phyloP scores from a whole-genome alignment of 352 stramenopile genomes.

The Phytopythium sindhum region DNA sequence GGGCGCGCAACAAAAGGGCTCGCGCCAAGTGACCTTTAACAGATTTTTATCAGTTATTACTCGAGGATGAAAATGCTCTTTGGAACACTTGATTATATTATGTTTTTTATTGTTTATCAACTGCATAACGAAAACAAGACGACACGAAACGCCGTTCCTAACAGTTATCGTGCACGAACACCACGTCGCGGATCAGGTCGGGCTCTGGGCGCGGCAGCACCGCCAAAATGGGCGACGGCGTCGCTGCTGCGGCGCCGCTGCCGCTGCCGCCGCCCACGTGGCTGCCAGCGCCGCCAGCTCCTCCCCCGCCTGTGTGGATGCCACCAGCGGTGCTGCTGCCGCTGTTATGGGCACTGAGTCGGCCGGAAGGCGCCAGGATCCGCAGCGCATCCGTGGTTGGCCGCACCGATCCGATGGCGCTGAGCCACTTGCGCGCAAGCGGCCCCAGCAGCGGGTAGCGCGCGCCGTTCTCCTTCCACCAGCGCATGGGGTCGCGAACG shows the following conservation, averaged over 20 bases:
- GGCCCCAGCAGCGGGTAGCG: conserved; percentile 35
- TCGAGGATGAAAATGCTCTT: too few species aligned
- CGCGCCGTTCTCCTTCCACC: conserved; percentile 37
- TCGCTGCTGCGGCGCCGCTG: conserved; percentile 9
- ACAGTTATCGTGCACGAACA: conserved; percentile 51
- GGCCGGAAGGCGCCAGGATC: conserved; percentile 9
- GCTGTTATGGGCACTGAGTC: neutral
- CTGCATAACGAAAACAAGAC: neutral
- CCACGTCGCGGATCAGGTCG: conserved; percentile 42
- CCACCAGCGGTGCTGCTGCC: conserved; percentile 1
- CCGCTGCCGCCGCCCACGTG: conserved; percentile 6
- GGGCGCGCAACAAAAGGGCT: neutral
- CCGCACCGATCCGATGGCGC: conserved; percentile 35
- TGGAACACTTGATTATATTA: too few species aligned
- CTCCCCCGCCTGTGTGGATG: neutral
- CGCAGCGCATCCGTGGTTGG: conserved; percentile 16
- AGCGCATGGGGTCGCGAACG: conserved; percentile 40
- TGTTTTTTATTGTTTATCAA: too few species aligned
- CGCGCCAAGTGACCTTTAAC: too few species aligned
- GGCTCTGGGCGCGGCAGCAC: conserved; percentile 27
- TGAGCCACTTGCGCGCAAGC: conserved; percentile 45
- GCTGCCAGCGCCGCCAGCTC: neutral
- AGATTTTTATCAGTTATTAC: too few species aligned
- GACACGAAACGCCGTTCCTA: conserved; percentile 11
- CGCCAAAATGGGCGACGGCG: conserved; percentile 5